phyloP scores from a whole-genome alignment of 2,329 filamentous ascomycete species.

The Alternaria rosae region DNA sequence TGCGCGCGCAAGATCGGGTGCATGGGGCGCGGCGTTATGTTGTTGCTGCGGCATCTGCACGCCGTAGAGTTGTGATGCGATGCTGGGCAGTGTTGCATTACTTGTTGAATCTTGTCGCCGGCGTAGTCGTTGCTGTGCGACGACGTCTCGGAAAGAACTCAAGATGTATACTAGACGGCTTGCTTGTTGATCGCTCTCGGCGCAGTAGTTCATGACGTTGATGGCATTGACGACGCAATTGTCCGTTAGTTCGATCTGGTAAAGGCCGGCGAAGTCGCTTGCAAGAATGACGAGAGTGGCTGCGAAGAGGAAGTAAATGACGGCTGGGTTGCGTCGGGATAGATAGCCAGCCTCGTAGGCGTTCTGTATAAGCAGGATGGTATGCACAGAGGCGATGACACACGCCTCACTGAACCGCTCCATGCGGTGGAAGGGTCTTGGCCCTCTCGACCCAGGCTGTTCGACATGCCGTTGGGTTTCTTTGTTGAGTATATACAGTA shows the following conservation, averaged over 20 bases:
- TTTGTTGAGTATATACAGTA: constrained; percentile 63
- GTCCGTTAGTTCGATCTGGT: constrained; percentile 44
- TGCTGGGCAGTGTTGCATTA: constrained; percentile 38
- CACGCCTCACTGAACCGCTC: constrained; percentile 57
- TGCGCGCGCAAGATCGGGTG: constrained; percentile 7
- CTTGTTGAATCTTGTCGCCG: constrained; percentile 35
- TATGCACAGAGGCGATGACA: constrained; percentile 52
- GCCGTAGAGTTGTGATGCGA: constrained; percentile 45
- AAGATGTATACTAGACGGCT: constrained; percentile 50
- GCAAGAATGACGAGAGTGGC: constrained; percentile 51
- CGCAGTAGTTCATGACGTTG: constrained; percentile 52
- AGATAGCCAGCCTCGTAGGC: constrained; percentile 53
- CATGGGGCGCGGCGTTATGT: constrained; percentile 8
- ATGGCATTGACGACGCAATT: constrained; percentile 49
- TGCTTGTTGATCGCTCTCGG: constrained; percentile 51
- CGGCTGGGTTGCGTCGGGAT: constrained; percentile 49
- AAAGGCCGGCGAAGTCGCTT: constrained; percentile 51
- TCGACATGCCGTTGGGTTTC: constrained; percentile 49
- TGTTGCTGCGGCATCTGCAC: constrained; percentile 23
- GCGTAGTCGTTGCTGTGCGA: constrained; percentile 39
- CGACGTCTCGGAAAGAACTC: constrained; percentile 49
- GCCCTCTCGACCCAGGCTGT: constrained; percentile 34
- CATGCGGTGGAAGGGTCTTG: constrained; percentile 52
- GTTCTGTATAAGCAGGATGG: constrained; percentile 50
- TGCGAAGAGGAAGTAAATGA: constrained; percentile 54